Conservation (phyloP, 257 asterid species). For the Solanum pimpinellifolium region DNA sequence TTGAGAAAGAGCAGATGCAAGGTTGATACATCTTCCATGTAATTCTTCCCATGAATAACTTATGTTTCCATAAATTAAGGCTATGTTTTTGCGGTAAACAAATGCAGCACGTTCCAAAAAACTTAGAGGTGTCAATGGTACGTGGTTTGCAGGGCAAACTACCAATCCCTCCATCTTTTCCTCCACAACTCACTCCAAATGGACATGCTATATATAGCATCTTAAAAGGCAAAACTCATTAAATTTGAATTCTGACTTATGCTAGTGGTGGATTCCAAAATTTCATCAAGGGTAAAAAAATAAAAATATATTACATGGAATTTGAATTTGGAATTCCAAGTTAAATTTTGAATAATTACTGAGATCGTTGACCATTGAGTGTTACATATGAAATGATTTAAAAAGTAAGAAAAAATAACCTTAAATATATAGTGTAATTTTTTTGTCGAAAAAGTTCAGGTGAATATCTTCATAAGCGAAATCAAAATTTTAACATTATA, state of each 20-base stretch:
- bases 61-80: conserved; percentile 8
- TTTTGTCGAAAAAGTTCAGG: no score
- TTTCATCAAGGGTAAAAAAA: background rate
- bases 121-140: conserved; percentile 22
- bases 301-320: background rate
- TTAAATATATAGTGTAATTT: no score
- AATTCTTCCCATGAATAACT: conserved; percentile 19
- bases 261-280: background rate
- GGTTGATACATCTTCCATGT: conserved; percentile 19
- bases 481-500: no score
- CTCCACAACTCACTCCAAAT: background rate
- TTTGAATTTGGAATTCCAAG: no score
- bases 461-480: background rate
- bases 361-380: no score
- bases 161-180: conserved; percentile 4
- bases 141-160: conserved; percentile 3
- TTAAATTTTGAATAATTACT: no score
- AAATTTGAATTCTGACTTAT: background rate
- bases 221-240: background rate
- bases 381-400: no score
- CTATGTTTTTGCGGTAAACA: conserved; percentile 11
- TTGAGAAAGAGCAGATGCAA: conserved; percentile 23
- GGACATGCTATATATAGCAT: background rate
- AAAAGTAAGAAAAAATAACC: no score
- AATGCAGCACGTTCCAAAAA: conserved; percentile 24